Conservation (phyloP, 192 early-diverging fungal species). For the Chytriomyces confervae region DNA sequence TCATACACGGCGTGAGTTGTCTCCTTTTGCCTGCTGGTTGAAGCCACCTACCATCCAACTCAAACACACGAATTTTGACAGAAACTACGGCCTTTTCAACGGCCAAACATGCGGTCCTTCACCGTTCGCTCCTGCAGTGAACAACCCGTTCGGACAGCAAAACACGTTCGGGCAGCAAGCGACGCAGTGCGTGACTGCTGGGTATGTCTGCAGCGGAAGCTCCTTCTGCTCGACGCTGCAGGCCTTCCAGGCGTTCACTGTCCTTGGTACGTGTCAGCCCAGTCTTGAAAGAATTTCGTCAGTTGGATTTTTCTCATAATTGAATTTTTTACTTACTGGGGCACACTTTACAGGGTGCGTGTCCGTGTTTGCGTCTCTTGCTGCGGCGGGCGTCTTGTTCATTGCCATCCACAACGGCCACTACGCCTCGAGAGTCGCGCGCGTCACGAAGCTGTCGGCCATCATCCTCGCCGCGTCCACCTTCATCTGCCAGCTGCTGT, state of each 20-base stretch:
- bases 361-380: neutral
- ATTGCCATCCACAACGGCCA: neutral
- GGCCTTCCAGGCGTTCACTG: neutral
- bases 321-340: neutral
- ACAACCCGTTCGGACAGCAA: neutral
- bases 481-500: neutral
- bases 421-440: neutral
- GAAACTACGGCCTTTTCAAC: slow-evolving; percentile 1
- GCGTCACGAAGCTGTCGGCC: neutral
- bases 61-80: neutral
- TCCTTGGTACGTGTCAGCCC: neutral
- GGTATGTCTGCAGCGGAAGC: neutral
- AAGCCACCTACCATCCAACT: neutral
- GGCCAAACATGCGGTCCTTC: neutral
- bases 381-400: neutral
- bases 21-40: neutral
- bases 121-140: neutral
- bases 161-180: neutral
- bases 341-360: neutral
- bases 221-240: neutral
- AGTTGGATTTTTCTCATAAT: neutral
- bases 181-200: neutral
- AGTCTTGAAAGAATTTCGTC: neutral
- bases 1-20: neutral
- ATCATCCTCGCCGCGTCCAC: neutral